Conservation (phyloP, 768 basidiomycete species). For the Mycena crocata region DNA sequence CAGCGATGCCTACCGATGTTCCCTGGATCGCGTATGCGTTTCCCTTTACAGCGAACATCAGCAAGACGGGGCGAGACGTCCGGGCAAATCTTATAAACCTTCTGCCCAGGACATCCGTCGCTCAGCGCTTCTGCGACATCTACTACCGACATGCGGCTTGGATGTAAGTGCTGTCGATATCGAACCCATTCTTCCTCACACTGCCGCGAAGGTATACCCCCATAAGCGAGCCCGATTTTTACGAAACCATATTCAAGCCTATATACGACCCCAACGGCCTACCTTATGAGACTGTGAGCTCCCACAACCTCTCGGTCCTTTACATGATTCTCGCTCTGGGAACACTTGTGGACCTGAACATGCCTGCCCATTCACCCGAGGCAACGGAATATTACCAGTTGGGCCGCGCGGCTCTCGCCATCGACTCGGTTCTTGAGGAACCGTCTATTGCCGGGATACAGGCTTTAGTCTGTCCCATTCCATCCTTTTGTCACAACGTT, state of each 20-base stretch:
- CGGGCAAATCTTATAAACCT: conserved; percentile 57
- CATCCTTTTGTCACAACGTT: conserved; percentile 6
- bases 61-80: conserved; percentile 56
- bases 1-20: conserved; percentile 60
- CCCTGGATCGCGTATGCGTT: conserved; percentile 73
- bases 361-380: conserved; percentile 63
- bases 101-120: conserved; percentile 56
- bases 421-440: conserved; percentile 74
- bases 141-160: conserved; percentile 79
- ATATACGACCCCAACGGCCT: conserved; percentile 60
- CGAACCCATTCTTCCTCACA: conserved; percentile 11
- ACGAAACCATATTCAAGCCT: conserved; percentile 61
- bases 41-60: conserved; percentile 61
- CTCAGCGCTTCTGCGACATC: conserved; percentile 54
- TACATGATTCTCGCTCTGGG: conserved; percentile 77
- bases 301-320: conserved; percentile 69
- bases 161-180: conserved; percentile 61
- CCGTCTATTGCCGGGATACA: conserved; percentile 73
- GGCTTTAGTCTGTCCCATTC: conserved; percentile 26
- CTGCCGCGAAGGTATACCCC: conserved; percentile 67
- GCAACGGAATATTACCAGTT: conserved; percentile 73
- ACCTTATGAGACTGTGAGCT: conserved; percentile 42
- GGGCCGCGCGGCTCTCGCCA: conserved; percentile 66
- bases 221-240: conserved; percentile 69
- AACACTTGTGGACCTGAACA: conserved; percentile 68